These are phyloP conservation scores for Ustilago trichophora DNA, from an alignment of 1,284 basidiomycete genomes.

Conservation along the genomic window DNA sequence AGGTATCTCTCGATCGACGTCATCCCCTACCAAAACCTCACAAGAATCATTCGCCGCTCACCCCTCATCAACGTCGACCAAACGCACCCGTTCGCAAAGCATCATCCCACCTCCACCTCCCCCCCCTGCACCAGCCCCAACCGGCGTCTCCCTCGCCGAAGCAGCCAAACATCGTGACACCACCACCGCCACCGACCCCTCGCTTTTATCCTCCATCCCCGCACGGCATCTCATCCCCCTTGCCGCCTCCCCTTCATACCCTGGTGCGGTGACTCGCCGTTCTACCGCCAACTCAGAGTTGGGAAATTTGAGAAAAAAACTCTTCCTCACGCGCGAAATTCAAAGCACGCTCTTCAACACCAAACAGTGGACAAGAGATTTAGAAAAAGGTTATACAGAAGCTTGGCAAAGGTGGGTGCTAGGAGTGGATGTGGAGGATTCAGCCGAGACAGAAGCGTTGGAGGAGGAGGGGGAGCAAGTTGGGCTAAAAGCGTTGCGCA, in stretches of 20 bases:
- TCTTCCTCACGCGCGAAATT: slow-evolving; percentile 71
- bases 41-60: too few species aligned
- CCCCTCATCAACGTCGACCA: slow-evolving; percentile 13
- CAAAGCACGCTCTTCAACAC: slow-evolving; percentile 73
- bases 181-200: slow-evolving; percentile 13
- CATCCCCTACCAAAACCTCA: too few species aligned
- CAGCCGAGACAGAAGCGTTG: slow-evolving; percentile 65
- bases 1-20: not conserved
- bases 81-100: slow-evolving; percentile 22
- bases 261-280: slow-evolving; percentile 41
- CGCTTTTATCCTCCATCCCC: slow-evolving; percentile 16
- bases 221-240: slow-evolving; percentile 29
- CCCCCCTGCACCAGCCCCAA: slow-evolving; percentile 37
- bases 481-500: too few species aligned
- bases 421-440: slow-evolving; percentile 70
- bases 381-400: slow-evolving; percentile 71
- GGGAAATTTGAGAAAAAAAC: slow-evolving; percentile 41
- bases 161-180: slow-evolving; percentile 29
- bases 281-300: slow-evolving; percentile 14
- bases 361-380: slow-evolving; percentile 71
- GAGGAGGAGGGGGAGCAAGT: not conserved
- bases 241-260: slow-evolving; percentile 17
- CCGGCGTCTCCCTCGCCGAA: slow-evolving; percentile 40
- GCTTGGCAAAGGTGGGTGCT: slow-evolving; percentile 73
- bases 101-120: slow-evolving; percentile 9